Percentiles rank a stretch among this genome's conserved stretches.
Evolutionary conservation across 495 filamentous ascomycete species (phyloP).

Genomic region (Penicillium maclennaniae): DNA sequence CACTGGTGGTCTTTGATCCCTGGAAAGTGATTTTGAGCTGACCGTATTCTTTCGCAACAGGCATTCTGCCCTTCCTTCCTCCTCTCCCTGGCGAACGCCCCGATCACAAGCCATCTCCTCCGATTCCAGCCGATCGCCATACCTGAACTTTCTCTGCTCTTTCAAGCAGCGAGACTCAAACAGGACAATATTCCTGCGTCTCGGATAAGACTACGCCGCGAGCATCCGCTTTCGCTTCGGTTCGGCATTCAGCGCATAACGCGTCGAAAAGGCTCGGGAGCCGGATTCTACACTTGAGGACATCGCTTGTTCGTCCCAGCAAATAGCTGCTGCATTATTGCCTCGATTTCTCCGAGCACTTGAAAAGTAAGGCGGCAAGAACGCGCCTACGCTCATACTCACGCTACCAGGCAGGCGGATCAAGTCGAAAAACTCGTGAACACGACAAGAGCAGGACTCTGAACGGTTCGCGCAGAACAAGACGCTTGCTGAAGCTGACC

Average conservation of each 20-base stretch:
- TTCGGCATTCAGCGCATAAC: background rate
- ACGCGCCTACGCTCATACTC: background rate
- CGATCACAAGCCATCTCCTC: slow-evolving; percentile 9
- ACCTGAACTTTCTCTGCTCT: background rate
- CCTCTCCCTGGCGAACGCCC: slow-evolving; percentile 7
- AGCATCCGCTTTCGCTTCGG: background rate
- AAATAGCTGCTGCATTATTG: background rate
- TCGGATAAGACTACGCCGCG: background rate
- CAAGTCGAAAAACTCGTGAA: background rate
- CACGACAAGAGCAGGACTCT: background rate
- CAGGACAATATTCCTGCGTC: background rate
- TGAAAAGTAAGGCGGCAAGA: background rate
- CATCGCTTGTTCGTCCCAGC: background rate
- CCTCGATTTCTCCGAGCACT: background rate
- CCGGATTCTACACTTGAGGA: background rate
- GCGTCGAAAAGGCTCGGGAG: background rate
- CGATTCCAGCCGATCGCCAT: slow-evolving; percentile 12
- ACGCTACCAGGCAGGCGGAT: slow-evolving; percentile 1
- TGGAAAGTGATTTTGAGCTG: background rate
- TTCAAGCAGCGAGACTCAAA: slow-evolving; percentile 1
- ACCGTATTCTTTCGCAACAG: slow-evolving; percentile 8
- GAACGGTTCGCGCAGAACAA: slow-evolving; percentile 8
- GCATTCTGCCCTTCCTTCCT: background rate
- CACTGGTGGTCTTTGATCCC: background rate
- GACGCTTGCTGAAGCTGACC: slow-evolving; percentile 27